Evolutionary conservation across 257 asterid genomes (phyloP).

Genomic region (Leptodermis oblonga): DNA sequence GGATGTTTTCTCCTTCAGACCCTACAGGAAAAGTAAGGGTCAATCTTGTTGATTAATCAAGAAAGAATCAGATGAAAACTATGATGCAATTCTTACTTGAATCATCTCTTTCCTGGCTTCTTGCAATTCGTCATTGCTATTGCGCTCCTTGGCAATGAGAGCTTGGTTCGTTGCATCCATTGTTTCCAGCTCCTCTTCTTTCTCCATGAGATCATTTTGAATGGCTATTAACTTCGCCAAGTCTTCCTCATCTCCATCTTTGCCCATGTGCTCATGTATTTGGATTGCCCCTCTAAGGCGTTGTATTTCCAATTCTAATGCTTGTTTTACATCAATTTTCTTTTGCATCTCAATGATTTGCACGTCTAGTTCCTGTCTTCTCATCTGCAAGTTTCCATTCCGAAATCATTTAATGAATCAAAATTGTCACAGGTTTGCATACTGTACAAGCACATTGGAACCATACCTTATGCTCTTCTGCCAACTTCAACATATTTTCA

Average conservation of each 20-base stretch:
- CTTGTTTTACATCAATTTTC: too few relatives aligned
- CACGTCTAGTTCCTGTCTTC: conserved; percentile 49
- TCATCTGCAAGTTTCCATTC: conserved; percentile 36
- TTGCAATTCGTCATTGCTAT: conserved; percentile 59
- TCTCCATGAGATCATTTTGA: conserved; percentile 51
- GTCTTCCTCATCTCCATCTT: too few relatives aligned
- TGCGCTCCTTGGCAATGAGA: conserved; percentile 56
- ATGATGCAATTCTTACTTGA: conserved; percentile 32
- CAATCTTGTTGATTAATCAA: too few relatives aligned
- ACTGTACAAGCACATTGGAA: not conserved
- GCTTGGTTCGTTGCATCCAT: conserved; percentile 42
- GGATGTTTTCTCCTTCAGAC: conserved; percentile 7
- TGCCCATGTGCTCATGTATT: too few relatives aligned
- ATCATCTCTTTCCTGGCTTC: conserved; percentile 65
- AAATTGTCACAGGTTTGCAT: conserved; percentile 6
- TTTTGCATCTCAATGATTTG: too few relatives aligned
- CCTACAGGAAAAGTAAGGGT: conserved; percentile 6
- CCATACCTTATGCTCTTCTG: conserved; percentile 65
- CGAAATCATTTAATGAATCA: conserved; percentile 1
- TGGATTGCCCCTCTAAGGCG: too few relatives aligned
- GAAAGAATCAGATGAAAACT: not conserved
- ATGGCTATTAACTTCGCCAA: too few relatives aligned
- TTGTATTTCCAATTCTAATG: too few relatives aligned
- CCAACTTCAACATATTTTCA: conserved; percentile 53
- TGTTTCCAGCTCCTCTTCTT: conserved; percentile 49